A percentile compares a stretch with the other conserved stretches of the same genome.
Evolutionary conservation across 108 stramenopile species (phyloP).

Genomic region (Hondaea fermentalgiana): DNA sequence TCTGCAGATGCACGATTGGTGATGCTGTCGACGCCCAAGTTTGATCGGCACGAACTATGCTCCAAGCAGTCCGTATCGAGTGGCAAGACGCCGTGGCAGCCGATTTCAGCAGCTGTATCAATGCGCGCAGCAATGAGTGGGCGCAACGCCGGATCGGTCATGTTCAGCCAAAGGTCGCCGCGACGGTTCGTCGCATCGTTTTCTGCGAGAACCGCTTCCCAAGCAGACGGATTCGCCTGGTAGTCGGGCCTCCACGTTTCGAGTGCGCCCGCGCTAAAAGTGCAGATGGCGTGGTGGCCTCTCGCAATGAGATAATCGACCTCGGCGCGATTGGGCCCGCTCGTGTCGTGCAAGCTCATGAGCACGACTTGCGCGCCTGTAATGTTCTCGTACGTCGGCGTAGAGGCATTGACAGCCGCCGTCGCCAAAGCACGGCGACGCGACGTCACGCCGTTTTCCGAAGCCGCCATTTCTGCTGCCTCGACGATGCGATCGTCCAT

Average conservation of each 20-base stretch:
- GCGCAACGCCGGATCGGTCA: neutral
- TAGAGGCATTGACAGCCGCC: no score
- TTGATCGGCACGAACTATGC: neutral
- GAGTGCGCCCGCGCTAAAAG: neutral
- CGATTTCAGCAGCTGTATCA: neutral
- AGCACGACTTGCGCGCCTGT: neutral
- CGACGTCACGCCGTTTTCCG: neutral
- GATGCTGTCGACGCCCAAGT: neutral
- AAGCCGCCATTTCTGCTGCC: neutral
- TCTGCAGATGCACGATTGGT: neutral
- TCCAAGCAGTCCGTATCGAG: neutral
- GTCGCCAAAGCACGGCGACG: neutral
- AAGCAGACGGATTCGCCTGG: neutral
- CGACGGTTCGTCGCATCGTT: neutral
- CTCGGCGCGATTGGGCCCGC: neutral
- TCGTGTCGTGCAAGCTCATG: neutral
- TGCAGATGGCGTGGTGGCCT: neutral
- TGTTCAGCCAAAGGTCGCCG: neutral
- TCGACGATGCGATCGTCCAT: neutral
- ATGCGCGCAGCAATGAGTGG: neutral
- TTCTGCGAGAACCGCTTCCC: neutral
- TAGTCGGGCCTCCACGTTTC: neutral
- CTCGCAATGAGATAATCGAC: neutral
- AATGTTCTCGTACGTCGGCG: neutral
- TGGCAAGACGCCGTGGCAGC: neutral